Base-by-base conservation (phyloP, 306 rosid species). In the Crataegus laevigata region DNA sequence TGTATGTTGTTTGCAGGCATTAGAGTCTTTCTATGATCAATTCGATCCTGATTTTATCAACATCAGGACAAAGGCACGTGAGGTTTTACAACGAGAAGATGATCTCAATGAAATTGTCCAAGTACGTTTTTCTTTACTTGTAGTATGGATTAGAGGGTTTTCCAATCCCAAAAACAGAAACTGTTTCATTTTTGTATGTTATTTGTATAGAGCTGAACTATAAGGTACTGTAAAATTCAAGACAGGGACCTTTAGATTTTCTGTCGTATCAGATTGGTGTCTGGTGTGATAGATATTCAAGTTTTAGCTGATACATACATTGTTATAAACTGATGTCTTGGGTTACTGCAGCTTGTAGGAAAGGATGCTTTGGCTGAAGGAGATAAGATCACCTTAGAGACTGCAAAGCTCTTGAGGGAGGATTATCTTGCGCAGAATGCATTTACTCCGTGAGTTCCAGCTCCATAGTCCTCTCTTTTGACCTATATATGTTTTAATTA, bases 371-470 rank as follows among this genome's bases (percentile, higher is more conserved):
- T 96, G 66, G 99, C 99, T 70, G 99, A 96, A 87, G 91, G 78
- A 81, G 99, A 96, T 84, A 96, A 96, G 91, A 96, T 96, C 81
- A 96, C 97, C 76, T 77, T 96, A 57, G 99, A 96, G 82, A 96
- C 99, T 81, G 99, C 99, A 32, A 96, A 96, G 83, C 98, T 96
- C 76, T 88, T 96, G 97, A 92, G 99, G 81, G 99, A 96, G 87
- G 99, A 96, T 80, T 96, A 96, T 87, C 99, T 96, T 66, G 99
- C 99, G 58, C 99, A 96, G 82, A 96, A 96, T 90, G 99, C 99
- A 77, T 96, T 96, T 83, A 96, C 98, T 62, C 93, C 98, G 99
- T 96, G 65, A 86, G 96, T 83, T 34, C 55, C 65, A 15, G 69
- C 42, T 72, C 40, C 68, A 36, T 77, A 52, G 58, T 75, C 30